Percentiles rank a stretch among this genome's conserved stretches.
phyloP scores from a whole-genome alignment of 1,284 basidiomycete genomes.

The Ustilago vetiveriae region DNA sequence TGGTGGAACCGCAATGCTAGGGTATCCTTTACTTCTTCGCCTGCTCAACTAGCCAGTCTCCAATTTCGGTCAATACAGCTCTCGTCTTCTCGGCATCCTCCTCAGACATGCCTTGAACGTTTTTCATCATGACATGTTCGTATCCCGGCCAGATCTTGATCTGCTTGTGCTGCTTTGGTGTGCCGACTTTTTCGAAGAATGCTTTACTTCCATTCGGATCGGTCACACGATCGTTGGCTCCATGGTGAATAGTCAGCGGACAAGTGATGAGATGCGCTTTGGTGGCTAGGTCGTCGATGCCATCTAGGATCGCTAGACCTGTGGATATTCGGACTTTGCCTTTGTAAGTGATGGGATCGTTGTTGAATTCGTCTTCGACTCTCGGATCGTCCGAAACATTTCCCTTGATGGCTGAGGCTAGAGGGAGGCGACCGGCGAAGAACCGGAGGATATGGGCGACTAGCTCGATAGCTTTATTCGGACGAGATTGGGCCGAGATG shows the following conservation, averaged over 20 bases:
- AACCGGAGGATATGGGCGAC: conserved; percentile 67
- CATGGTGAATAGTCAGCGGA: conserved; percentile 70
- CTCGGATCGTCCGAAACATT: conserved; percentile 71
- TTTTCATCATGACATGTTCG: conserved; percentile 69
- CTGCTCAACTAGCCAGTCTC: conserved; percentile 40
- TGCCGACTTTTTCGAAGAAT: conserved; percentile 68
- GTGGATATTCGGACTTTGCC: conserved; percentile 70
- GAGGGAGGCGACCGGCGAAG: conserved; percentile 69
- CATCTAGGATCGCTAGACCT: conserved; percentile 69
- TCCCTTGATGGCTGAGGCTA: conserved; percentile 69
- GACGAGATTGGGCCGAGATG: conserved; percentile 68
- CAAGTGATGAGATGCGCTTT: conserved; percentile 64
- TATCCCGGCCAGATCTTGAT: conserved; percentile 70
- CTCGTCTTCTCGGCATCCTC: conserved; percentile 50
- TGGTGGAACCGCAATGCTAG: too few species aligned
- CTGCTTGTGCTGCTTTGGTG: conserved; percentile 67
- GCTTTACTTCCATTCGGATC: conserved; percentile 68
- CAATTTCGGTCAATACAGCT: conserved; percentile 55
- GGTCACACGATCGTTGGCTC: conserved; percentile 70
- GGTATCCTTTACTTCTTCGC: conserved; percentile 38
- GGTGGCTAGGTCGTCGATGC: conserved; percentile 67
- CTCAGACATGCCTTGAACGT: conserved; percentile 61
- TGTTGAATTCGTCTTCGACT: conserved; percentile 64
- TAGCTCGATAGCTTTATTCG: conserved; percentile 66
- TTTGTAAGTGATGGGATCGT: conserved; percentile 69